These are phyloP conservation scores for Nitzschia palea DNA, from an alignment of 108 stramenopile genomes.

Conservation along the genomic window DNA sequence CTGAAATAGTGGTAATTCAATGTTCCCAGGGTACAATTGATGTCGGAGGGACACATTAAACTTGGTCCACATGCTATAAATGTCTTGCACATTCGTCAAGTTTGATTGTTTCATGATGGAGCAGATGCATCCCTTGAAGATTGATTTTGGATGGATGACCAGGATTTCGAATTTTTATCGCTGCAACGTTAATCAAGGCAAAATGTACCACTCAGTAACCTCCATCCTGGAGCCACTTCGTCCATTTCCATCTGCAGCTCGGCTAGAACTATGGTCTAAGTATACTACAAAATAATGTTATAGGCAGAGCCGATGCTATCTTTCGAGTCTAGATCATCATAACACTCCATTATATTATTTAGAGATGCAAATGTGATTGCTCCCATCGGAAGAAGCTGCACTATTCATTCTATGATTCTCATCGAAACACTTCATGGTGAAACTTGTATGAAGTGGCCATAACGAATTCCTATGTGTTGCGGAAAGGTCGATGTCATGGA, in stretches of 20 bases:
- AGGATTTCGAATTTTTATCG: slow-evolving; percentile 59
- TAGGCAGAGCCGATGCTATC: too few species aligned
- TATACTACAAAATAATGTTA: too few species aligned
- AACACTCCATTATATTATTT: too few species aligned
- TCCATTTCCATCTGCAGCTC: slow-evolving; percentile 23
- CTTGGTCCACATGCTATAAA: slow-evolving; percentile 83
- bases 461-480: too few species aligned
- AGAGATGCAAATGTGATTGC: too few species aligned
- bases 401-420: too few species aligned
- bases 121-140: slow-evolving; percentile 75
- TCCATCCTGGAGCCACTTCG: slow-evolving; percentile 6
- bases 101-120: slow-evolving; percentile 75
- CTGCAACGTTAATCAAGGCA: slow-evolving; percentile 46
- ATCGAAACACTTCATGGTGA: too few species aligned
- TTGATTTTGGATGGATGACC: slow-evolving; percentile 67
- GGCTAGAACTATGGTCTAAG: too few species aligned
- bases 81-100: slow-evolving; percentile 58
- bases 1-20: slow-evolving; percentile 74
- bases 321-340: too few species aligned
- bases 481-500: too few species aligned
- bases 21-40: slow-evolving; percentile 62
- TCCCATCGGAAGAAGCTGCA: too few species aligned
- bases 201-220: not conserved
- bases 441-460: too few species aligned
- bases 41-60: slow-evolving; percentile 64